Percentiles rank a stretch among this genome's conserved stretches.
Evolutionary conservation across 2,329 filamentous ascomycete species (phyloP).

Genomic region (Colletotrichum cereale): DNA sequence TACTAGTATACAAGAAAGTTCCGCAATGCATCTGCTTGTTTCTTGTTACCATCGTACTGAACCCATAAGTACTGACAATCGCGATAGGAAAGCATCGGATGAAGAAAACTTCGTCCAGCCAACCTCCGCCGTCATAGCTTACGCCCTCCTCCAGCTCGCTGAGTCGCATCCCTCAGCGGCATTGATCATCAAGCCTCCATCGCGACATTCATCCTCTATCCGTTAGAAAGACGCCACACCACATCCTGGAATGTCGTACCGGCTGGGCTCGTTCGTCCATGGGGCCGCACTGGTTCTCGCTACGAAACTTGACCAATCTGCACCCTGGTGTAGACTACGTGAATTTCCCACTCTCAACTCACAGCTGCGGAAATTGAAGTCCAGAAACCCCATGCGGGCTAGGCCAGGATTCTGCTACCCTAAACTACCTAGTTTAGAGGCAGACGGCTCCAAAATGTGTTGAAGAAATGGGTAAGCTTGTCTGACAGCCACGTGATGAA

Average conservation of each 20-base stretch:
- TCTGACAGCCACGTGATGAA: background rate
- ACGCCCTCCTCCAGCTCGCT: background rate
- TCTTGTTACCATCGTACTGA: constrained; percentile 8
- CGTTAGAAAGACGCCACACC: background rate
- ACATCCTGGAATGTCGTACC: constrained; percentile 26
- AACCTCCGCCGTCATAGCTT: background rate
- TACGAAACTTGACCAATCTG: no score
- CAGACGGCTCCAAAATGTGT: no score
- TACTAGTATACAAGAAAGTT: constrained; percentile 17
- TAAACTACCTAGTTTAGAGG: background rate
- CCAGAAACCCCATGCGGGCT: no score
- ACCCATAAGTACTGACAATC: background rate
- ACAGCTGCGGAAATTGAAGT: no score
- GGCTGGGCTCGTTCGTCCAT: constrained; percentile 44
- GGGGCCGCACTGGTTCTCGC: constrained; percentile 64
- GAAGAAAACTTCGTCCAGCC: background rate
- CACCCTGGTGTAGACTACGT: no score
- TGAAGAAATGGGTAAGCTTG: background rate
- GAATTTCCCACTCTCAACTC: no score
- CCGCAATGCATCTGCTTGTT: constrained; percentile 15
- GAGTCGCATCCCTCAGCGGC: background rate
- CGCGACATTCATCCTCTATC: background rate
- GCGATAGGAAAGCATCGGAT: background rate
- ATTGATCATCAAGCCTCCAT: background rate
- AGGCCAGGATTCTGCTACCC: no score